Percentiles rank a stretch among this genome's conserved stretches.
phyloP scores from a whole-genome alignment of 2,329 filamentous ascomycete genomes.

The Xylaria sp. region DNA sequence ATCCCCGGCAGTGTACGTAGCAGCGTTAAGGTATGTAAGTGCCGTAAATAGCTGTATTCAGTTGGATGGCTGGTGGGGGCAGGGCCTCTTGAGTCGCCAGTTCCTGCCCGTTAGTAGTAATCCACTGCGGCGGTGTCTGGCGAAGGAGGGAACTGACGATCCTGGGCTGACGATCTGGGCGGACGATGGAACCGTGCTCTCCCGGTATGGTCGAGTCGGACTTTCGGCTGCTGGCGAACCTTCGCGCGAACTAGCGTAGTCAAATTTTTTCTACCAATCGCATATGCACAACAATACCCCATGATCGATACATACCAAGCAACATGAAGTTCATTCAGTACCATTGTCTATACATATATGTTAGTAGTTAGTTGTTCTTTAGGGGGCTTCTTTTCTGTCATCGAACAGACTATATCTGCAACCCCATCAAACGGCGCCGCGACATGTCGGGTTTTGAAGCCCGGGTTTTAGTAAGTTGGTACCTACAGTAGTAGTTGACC shows the following conservation, averaged over 20 bases:
- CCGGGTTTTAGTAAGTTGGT: too few species aligned
- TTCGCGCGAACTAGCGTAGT: constrained; percentile 4
- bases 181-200: constrained; percentile 10
- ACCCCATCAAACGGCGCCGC: neutral
- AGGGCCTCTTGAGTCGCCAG: constrained; percentile 19
- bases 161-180: constrained; percentile 26
- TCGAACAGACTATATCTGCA: neutral
- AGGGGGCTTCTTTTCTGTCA: neutral
- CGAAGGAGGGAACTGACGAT: constrained; percentile 6
- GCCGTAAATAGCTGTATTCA: neutral
- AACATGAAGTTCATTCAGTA: neutral
- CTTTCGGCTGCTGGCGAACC: constrained; percentile 3
- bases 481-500: too few species aligned
- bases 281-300: neutral
- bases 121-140: constrained; percentile 17
- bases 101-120: constrained; percentile 13
- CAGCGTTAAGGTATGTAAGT: neutral
- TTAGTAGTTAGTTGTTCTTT: neutral
- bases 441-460: too few species aligned
- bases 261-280: constrained; percentile 4
- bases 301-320: neutral
- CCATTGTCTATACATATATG: neutral
- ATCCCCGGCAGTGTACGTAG: too few species aligned
- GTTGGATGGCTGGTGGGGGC: constrained; percentile 14
- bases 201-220: constrained; percentile 4